Evolutionary conservation across 345 rosid species (phyloP), one percentile per base, ranked within the genome.

Genomic region (Trapa bicornis): DNA sequence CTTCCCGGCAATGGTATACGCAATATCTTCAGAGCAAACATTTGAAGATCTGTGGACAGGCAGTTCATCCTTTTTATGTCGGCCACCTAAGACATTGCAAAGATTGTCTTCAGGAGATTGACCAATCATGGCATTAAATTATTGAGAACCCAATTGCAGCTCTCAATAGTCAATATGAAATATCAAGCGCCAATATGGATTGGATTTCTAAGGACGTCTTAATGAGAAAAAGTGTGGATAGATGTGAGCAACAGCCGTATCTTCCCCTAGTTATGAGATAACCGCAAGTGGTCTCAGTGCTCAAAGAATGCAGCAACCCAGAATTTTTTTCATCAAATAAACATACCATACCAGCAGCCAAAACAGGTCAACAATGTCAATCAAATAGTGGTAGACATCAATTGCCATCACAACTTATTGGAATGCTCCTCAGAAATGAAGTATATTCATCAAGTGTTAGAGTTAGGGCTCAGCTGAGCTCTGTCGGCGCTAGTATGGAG

Each of bases 31-130:
- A 80, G 67, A 69, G 85, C 91, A 77, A 82, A 86, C 91, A 86
- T 86, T 67, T 86, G 91, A 76, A 84, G 88, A 79, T 86, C 91
- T n/a, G 86, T 82, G 29, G 80, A 78, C 74, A 86, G 75, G 11
- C 91, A 84, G 75, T 86, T 86, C 72, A 82, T 48, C 73, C 80
- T 77, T 73, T 80, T 86, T 61, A 86, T 75, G 69, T 86, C 91
- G 5, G 85, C 74, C 60, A 81, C 90, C 90, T 86, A 77, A 68
- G 14, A 47, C 56, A 72, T 67, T 37, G 22, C 47, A 72, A 63
- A n/a, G n/a, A 22, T 41, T 6, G 61, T 36, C 52, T 47, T 71
- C 57, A 70, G 47, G 65, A 64, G 38, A 50, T 57, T 16, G 17
- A 58, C 15, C 32, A 4, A 64, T 37, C 42, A 42, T 36, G 10